A percentile compares a stretch with the other conserved stretches of the same genome.
Evolutionary conservation across 202 grass and related monocot species (phyloP).

Genomic region (Schoenoplectus triqueter): DNA sequence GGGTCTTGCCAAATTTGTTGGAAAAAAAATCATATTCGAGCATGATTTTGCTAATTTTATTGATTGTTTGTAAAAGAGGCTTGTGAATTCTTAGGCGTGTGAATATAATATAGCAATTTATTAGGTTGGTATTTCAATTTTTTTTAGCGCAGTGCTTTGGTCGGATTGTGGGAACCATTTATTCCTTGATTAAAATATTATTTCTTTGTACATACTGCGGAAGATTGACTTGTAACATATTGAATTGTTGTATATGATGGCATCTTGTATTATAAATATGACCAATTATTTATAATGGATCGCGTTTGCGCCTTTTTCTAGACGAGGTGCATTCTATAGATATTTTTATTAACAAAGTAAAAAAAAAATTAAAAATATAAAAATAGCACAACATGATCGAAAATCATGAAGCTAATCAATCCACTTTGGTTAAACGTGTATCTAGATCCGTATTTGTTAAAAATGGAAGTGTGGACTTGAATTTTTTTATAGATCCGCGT

Average conservation of each 20-base stretch:
- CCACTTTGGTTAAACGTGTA: no score
- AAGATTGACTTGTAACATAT: not conserved
- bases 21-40: not conserved
- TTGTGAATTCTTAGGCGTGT: not conserved
- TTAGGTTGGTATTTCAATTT: not conserved
- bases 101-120: not conserved
- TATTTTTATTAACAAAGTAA: no score
- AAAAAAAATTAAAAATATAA: no score
- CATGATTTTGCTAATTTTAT: not conserved
- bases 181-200: not conserved
- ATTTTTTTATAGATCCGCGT: no score
- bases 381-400: no score
- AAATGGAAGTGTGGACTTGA: no score
- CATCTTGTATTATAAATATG: not conserved
- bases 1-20: not conserved
- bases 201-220: not conserved
- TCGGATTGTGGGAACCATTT: not conserved
- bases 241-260: not conserved
- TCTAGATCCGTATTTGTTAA: no score
- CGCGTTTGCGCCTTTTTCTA: no score
- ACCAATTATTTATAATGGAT: not conserved
- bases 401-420: no score
- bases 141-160: not conserved
- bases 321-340: no score
- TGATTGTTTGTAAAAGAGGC: not conserved